Conservation (phyloP, 345 rosid genomes). For the Salix dunnii region DNA sequence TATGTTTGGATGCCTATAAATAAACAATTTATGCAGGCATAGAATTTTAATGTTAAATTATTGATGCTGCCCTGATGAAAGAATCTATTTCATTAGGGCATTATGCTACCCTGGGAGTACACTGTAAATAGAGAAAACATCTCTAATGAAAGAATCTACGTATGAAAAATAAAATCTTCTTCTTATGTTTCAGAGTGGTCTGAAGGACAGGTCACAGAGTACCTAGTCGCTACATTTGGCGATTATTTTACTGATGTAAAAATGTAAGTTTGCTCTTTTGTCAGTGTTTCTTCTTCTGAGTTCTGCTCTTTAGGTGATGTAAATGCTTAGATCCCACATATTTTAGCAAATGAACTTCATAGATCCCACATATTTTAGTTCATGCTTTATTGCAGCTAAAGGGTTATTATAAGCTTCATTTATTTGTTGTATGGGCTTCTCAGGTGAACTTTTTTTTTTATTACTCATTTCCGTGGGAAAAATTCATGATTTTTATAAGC, state of each 20-base stretch:
- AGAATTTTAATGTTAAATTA: not conserved
- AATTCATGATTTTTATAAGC: not conserved
- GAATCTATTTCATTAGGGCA: not conserved
- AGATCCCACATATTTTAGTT: not conserved
- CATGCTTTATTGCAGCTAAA: not conserved
- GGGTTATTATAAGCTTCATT: not conserved
- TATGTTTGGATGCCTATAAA: not conserved
- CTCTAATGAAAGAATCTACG: not conserved
- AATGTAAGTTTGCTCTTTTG: slow-evolving; percentile 56
- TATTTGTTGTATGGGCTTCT: not conserved
- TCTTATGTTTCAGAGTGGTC: slow-evolving; percentile 69
- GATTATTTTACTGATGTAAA: slow-evolving; percentile 96
- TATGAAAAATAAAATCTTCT: too few species aligned
- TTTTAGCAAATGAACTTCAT: not conserved
- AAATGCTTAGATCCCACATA: too few species aligned
- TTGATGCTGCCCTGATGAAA: not conserved
- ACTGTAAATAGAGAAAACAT: not conserved
- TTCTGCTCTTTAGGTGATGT: not conserved
- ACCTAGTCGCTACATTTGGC: slow-evolving; percentile 84
- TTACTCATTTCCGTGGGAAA: not conserved
- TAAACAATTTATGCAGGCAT: not conserved
- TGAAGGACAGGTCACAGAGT: slow-evolving; percentile 96
- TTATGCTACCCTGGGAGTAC: not conserved
- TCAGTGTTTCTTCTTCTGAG: not conserved
- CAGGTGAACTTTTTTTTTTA: not conserved